Conservation (phyloP, 2,329 filamentous ascomycete genomes). For the Monilinia fructigena region DNA sequence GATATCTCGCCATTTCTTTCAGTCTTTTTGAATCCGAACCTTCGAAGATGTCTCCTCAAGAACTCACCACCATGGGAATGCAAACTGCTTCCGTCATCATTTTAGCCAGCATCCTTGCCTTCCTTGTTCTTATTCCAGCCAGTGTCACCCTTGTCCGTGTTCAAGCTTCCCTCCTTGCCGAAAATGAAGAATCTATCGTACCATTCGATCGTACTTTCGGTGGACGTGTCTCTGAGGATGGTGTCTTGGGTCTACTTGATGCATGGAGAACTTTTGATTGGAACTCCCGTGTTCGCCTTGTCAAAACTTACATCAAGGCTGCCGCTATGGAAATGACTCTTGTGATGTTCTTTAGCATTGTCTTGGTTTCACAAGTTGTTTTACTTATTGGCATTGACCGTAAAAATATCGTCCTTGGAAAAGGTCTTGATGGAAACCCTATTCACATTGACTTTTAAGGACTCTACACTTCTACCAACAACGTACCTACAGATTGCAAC, state of each 20-base stretch:
- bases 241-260: constrained; percentile 68
- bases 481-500: neutral
- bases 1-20: constrained; percentile 42
- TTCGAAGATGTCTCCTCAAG: constrained; percentile 27
- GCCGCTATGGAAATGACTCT: constrained; percentile 54
- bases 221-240: constrained; percentile 71
- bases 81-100: constrained; percentile 50
- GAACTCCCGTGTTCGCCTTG: constrained; percentile 67
- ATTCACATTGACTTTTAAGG: constrained; percentile 2
- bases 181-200: constrained; percentile 79
- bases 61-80: constrained; percentile 42
- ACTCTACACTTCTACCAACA: neutral
- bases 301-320: constrained; percentile 75
- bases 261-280: constrained; percentile 78
- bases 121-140: constrained; percentile 71
- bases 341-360: constrained; percentile 47
- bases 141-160: constrained; percentile 76
- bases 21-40: constrained; percentile 38
- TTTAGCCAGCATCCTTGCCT: constrained; percentile 50
- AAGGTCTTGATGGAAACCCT: neutral
- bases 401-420: constrained; percentile 23
- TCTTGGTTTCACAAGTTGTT: constrained; percentile 54
- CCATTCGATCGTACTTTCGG: constrained; percentile 86
- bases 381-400: constrained; percentile 45
- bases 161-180: constrained; percentile 81